Conservation (phyloP, 2,329 filamentous ascomycete species). For the Ophiostoma australiae region DNA sequence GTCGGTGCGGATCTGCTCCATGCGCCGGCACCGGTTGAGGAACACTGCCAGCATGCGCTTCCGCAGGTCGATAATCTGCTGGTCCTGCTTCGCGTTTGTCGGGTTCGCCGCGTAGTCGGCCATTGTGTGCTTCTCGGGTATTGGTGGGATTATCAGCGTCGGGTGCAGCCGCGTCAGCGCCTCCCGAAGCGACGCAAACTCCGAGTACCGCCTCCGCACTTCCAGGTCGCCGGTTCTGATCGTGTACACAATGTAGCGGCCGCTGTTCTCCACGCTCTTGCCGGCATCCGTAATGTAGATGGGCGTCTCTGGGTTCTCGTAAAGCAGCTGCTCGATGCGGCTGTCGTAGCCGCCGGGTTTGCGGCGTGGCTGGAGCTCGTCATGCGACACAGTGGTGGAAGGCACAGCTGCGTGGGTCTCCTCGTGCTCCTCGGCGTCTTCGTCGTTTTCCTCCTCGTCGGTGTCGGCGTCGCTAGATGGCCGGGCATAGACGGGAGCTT, state of each 20-base stretch:
- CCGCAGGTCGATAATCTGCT: constrained; percentile 90
- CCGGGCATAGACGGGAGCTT: constrained; percentile 36
- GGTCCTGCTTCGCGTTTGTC: constrained; percentile 95
- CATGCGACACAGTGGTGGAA: constrained; percentile 33
- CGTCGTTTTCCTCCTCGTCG: constrained; percentile 47
- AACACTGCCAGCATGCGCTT: constrained; percentile 98
- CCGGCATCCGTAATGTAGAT: constrained; percentile 93
- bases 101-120: constrained; percentile 97
- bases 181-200: constrained; percentile 86
- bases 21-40: constrained; percentile 83
- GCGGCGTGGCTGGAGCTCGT: constrained; percentile 49
- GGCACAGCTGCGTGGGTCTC: neutral
- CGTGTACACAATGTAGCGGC: constrained; percentile 93
- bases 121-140: constrained; percentile 98
- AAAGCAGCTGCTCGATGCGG: constrained; percentile 93
- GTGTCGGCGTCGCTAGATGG: constrained; percentile 30
- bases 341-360: constrained; percentile 90
- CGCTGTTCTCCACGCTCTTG: constrained; percentile 88
- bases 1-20: constrained; percentile 87
- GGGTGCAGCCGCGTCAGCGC: constrained; percentile 89
- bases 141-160: constrained; percentile 90
- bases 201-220: constrained; percentile 90
- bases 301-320: constrained; percentile 84
- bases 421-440: constrained; percentile 39
- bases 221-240: constrained; percentile 93